Conservation (phyloP, 2,329 filamentous ascomycete species). For the Calonectria crousiana region DNA sequence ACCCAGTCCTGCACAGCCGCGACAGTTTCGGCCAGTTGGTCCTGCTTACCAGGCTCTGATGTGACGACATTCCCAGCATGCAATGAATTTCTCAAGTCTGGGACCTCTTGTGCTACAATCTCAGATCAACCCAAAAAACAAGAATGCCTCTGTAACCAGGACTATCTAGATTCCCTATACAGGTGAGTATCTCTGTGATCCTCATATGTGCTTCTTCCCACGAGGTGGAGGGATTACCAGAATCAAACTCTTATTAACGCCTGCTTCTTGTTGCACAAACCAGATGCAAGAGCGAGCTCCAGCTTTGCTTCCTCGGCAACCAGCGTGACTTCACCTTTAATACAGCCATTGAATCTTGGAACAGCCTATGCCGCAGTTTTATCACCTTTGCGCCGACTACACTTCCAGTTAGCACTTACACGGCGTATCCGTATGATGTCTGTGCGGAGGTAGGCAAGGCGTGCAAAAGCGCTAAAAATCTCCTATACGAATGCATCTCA, state of each 20-base stretch:
- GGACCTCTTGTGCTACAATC: neutral
- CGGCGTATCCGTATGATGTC: neutral
- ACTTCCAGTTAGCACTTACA: neutral
- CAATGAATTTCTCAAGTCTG: neutral
- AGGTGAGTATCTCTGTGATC: neutral
- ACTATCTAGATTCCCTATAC: neutral
- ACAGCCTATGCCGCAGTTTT: neutral
- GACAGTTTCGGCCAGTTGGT: neutral
- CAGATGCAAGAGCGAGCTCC: neutral
- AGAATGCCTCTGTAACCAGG: neutral
- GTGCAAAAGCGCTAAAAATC: neutral
- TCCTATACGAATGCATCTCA: neutral
- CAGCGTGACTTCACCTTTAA: neutral
- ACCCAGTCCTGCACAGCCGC: neutral
- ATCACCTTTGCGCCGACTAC: neutral
- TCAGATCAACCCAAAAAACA: neutral
- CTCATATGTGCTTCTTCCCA: neutral
- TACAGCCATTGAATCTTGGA: neutral
- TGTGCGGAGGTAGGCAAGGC: neutral
- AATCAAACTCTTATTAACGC: neutral
- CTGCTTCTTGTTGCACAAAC: neutral
- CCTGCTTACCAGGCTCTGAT: neutral
- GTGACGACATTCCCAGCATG: neutral
- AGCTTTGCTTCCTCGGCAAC: neutral
- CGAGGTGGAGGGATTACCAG: too few relatives aligned